phyloP scores from a whole-genome alignment of 2,329 filamentous ascomycete species.

The Onygena corvina region DNA sequence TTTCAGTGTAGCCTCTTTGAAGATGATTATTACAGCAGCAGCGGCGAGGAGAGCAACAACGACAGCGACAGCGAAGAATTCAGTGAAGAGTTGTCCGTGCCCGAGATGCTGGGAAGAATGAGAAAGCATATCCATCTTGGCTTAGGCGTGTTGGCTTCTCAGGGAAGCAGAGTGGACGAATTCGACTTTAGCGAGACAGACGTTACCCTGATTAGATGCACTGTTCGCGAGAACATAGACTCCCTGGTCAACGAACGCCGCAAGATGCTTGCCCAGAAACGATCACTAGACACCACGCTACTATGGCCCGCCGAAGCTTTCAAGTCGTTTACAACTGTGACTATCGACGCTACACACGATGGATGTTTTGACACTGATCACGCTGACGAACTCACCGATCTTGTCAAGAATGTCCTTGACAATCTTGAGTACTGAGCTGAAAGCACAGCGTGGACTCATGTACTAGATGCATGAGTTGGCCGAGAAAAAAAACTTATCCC shows the following conservation, averaged over 20 bases:
- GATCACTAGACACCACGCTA: slow-evolving; percentile 3
- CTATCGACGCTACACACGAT: slow-evolving; percentile 9
- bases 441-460: background rate
- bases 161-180: background rate
- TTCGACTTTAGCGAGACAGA: slow-evolving; percentile 4
- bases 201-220: slow-evolving; percentile 9
- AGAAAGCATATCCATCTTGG: slow-evolving; percentile 10
- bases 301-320: slow-evolving; percentile 5
- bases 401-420: slow-evolving; percentile 7
- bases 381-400: slow-evolving; percentile 7
- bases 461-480: background rate
- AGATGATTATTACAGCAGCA: slow-evolving; percentile 9
- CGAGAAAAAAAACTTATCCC: background rate
- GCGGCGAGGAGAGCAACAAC: slow-evolving; percentile 8
- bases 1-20: slow-evolving; percentile 8
- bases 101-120: slow-evolving; percentile 8
- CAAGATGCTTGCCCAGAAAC: slow-evolving; percentile 7
- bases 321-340: slow-evolving; percentile 4
- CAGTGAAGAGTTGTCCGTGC: slow-evolving; percentile 7
- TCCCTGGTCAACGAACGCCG: slow-evolving; percentile 4
- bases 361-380: slow-evolving; percentile 9
- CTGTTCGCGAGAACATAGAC: background rate
- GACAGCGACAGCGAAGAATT: slow-evolving; percentile 6
- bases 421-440: slow-evolving; percentile 3
- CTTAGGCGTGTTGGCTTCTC: slow-evolving; percentile 3